These are phyloP conservation scores for Solanum tarijense DNA, from an alignment of 257 asterid species.

Conservation along the genomic window DNA sequence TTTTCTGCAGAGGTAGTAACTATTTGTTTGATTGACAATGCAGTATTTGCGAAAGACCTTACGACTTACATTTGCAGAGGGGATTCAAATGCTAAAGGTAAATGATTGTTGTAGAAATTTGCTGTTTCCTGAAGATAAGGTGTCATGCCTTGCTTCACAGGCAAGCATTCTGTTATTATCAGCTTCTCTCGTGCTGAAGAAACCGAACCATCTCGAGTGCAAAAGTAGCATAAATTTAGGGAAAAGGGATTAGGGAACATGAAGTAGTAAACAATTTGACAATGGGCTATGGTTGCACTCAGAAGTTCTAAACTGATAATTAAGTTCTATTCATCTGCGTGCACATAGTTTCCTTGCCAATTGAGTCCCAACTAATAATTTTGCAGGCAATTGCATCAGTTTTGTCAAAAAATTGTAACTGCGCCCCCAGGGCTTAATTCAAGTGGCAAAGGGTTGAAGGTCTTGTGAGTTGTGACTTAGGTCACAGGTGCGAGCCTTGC, in stretches of 20 bases:
- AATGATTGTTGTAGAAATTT: neutral
- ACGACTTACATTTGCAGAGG: constrained; percentile 83
- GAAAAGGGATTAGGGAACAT: neutral
- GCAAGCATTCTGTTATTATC: neutral
- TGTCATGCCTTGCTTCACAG: neutral
- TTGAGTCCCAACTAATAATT: neutral
- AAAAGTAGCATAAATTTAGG: neutral
- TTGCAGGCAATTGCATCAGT: neutral
- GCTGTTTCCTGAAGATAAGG: neutral
- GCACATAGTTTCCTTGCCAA: neutral
- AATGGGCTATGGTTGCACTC: neutral
- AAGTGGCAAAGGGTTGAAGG: neutral
- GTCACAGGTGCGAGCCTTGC: neutral
- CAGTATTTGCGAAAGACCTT: constrained; percentile 73
- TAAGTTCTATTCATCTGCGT: neutral
- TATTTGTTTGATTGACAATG: constrained; percentile 11
- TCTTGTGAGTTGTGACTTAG: neutral
- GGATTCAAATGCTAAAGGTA: constrained; percentile 84
- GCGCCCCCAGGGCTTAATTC: neutral
- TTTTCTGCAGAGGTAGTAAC: neutral
- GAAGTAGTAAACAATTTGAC: neutral
- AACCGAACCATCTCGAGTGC: neutral
- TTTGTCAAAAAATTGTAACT: neutral
- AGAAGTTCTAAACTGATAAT: neutral
- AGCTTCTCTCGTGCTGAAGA: neutral